These are phyloP conservation scores for Syzygium jambos DNA, from an alignment of 345 rosid species.

Conservation along the genomic window DNA sequence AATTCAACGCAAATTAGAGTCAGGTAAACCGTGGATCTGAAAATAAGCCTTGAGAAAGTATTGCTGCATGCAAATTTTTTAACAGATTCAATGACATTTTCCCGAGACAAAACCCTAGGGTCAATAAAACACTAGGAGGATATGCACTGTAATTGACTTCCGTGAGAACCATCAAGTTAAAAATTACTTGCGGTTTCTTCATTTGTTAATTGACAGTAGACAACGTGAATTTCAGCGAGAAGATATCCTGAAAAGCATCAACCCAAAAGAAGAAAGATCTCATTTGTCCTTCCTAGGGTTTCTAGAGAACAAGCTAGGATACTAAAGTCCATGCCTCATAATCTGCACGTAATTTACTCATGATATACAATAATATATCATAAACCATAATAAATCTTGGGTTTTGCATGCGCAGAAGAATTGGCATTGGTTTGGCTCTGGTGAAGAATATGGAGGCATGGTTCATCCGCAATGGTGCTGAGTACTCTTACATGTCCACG, in stretches of 20 bases:
- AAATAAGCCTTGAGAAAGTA: not conserved
- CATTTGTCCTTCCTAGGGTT: not conserved
- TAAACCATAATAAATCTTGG: not conserved
- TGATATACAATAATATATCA: not conserved
- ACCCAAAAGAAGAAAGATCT: not conserved
- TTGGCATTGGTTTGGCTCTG: constrained; percentile 72
- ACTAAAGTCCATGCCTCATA: not conserved
- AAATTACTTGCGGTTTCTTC: not conserved
- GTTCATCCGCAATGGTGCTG: constrained; percentile 68
- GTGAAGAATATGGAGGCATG: constrained; percentile 58
- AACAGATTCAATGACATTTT: not conserved
- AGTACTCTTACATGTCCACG: constrained; percentile 69
- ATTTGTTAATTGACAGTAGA: not conserved
- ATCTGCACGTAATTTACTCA: not conserved
- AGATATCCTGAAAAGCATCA: not conserved
- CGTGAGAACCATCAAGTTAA: not conserved
- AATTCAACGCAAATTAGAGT: not conserved
- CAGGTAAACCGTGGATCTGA: not conserved
- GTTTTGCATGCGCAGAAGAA: constrained; percentile 39
- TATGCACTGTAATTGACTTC: not conserved
- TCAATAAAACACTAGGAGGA: not conserved
- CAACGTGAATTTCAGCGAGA: not conserved
- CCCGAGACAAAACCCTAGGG: not conserved
- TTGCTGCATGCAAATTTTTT: not conserved
- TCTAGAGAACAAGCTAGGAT: not conserved